Conservation (phyloP, 2,329 filamentous ascomycete genomes). For the Verticillium albo-atrum region DNA sequence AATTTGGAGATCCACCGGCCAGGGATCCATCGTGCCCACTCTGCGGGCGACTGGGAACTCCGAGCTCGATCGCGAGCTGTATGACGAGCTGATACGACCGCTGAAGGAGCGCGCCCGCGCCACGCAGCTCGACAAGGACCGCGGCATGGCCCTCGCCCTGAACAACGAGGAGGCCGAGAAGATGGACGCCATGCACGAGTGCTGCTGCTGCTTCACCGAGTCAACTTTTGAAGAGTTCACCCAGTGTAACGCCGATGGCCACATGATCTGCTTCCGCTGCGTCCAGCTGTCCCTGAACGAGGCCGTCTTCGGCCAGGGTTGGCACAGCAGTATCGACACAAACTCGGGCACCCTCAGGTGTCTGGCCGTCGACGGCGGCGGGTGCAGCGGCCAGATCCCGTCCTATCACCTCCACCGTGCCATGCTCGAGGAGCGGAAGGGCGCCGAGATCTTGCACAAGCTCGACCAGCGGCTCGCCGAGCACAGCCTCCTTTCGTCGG, state of each 20-base stretch:
- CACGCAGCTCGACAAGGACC: slow-evolving; percentile 47
- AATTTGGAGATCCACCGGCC: slow-evolving; percentile 51
- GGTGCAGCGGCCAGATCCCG: slow-evolving; percentile 73
- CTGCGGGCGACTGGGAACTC: slow-evolving; percentile 62
- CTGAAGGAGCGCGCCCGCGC: slow-evolving; percentile 39
- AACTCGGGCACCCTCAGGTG: slow-evolving; percentile 73
- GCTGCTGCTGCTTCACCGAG: slow-evolving; percentile 72
- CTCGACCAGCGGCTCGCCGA: slow-evolving; percentile 77
- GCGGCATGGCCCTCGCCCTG: slow-evolving; percentile 44
- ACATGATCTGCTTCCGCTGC: slow-evolving; percentile 78
- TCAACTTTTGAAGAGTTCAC: slow-evolving; percentile 70
- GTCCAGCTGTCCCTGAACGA: slow-evolving; percentile 79
- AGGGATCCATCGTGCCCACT: slow-evolving; percentile 49
- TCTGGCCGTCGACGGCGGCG: slow-evolving; percentile 66
- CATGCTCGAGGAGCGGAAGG: slow-evolving; percentile 64
- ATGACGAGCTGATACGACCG: slow-evolving; percentile 50
- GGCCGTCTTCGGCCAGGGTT: slow-evolving; percentile 89
- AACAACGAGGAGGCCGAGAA: slow-evolving; percentile 57
- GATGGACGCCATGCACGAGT: slow-evolving; percentile 58
- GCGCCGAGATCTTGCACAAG: slow-evolving; percentile 65
- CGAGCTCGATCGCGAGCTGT: slow-evolving; percentile 60
- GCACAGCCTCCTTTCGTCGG: slow-evolving; percentile 68
- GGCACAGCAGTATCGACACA: slow-evolving; percentile 73
- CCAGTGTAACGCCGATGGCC: slow-evolving; percentile 62
- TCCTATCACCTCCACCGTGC: slow-evolving; percentile 67